Base-by-base conservation (phyloP, 306 rosid species). In the Ammopiptanthus mongolicus region DNA sequence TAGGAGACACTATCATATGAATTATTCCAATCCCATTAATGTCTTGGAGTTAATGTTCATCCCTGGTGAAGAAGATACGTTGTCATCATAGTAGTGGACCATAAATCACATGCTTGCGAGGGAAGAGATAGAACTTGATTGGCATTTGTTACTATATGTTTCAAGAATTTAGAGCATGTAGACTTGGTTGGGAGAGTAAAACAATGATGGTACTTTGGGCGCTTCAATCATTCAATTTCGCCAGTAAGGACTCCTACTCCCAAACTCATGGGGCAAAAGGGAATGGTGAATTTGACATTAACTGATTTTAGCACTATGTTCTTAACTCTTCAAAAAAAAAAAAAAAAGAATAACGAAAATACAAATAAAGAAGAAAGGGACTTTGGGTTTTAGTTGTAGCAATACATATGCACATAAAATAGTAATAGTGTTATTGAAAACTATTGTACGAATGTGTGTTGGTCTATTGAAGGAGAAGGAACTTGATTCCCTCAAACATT, bases 61-160 rank as follows among this genome's bases (percentile, higher is more conserved):
- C 5, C 7, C 41, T 18, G 14, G 42, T 12, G 59, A 64, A 50
- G 59, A 70, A 63, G 75, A 75, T 59, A 64, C 25, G 36, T 0
- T 36, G 47, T 67, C 74, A 74, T 78, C 21, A 79, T 74, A 18
- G 50, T 9, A 50, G 82, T 76, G 87, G 87, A 72, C 84, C 84
- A 72, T 80, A 36, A 17, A 59, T 76, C 87, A 84, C 84, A 84
- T 84, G 87, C 80, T 69, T 76, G 80, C 65, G 25, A 56, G 33
- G 50, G 64, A 48, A 83, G 75, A 65, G 11, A 44, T 5, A 14
- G 42, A 56, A 51, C 61, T 36, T 31, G 75, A 75, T 69, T 64
- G 78, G 78, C 19, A 47, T 78, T 60, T 15, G 74, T 83, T 83
- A 78, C 75, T 61, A 78, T 61, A 78, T 78, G 80, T 83, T 69